Conservation (phyloP, 1,284 basidiomycete species). For the Pascua sp. region DNA sequence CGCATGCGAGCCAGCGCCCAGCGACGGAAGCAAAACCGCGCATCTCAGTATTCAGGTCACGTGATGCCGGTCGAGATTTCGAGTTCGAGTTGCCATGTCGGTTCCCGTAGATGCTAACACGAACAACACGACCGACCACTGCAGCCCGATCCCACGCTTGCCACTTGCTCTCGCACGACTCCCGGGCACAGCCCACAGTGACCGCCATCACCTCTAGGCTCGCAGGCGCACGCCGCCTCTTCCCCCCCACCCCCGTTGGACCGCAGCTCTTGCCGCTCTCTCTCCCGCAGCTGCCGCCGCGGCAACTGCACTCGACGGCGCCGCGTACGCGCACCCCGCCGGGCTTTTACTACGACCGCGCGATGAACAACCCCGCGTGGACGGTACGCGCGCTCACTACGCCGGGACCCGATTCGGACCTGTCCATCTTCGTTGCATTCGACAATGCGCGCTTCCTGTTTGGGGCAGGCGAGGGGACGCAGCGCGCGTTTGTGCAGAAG, state of each 20-base stretch:
- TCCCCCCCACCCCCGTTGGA: background rate
- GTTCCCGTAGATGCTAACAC: too few species aligned
- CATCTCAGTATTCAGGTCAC: slow-evolving; percentile 1
- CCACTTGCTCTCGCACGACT: too few species aligned
- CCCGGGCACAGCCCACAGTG: background rate
- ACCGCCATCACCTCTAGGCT: background rate
- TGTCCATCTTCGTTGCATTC: slow-evolving; percentile 68
- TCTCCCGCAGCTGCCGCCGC: background rate
- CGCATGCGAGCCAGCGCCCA: background rate
- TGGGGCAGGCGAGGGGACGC: slow-evolving; percentile 78
- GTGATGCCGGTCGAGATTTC: slow-evolving; percentile 1
- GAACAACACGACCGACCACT: too few species aligned
- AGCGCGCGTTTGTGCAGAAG: slow-evolving; percentile 67
- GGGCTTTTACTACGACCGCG: background rate
- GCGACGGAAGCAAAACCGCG: background rate
- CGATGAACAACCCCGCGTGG: slow-evolving; percentile 31
- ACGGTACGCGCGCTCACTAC: slow-evolving; percentile 46
- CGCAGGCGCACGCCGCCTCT: background rate
- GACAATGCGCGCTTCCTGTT: slow-evolving; percentile 78
- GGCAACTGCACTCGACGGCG: background rate
- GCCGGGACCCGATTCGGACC: slow-evolving; percentile 69
- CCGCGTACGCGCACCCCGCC: background rate
- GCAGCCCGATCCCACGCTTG: too few species aligned
- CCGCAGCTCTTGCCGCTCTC: too few species aligned
- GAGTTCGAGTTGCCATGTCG: background rate